Percentiles rank a stretch among this genome's conserved stretches.
These are phyloP conservation scores for Oryza australiensis DNA, from an alignment of 176 grass and related monocot species.

Conservation along the genomic window DNA sequence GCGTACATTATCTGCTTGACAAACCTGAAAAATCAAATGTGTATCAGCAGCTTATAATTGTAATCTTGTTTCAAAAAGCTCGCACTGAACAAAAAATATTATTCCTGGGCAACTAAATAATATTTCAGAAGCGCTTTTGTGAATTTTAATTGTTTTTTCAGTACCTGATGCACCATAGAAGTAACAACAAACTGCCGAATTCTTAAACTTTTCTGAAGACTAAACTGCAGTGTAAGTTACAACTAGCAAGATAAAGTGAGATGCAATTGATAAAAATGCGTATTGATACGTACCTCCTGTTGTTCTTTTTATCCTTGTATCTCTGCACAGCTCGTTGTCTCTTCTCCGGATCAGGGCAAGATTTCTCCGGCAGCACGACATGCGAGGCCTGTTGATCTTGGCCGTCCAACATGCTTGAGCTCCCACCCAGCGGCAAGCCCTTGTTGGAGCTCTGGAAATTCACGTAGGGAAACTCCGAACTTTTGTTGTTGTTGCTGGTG, in stretches of 20 bases:
- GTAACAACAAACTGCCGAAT: too few species aligned
- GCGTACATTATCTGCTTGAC: constrained; percentile 43
- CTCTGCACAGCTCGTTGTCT: constrained; percentile 37
- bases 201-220: background rate
- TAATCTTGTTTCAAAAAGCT: background rate
- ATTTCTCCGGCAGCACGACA: background rate
- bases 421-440: background rate
- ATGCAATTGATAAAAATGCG: background rate
- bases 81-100: background rate
- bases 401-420: background rate
- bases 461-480: background rate
- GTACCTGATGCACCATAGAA: too few species aligned
- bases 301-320: constrained; percentile 47
- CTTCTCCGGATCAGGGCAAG: constrained; percentile 25
- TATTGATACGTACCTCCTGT: constrained; percentile 28
- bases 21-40: constrained; percentile 16
- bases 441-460: background rate
- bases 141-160: background rate
- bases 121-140: background rate
- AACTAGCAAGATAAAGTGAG: background rate
- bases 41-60: background rate
- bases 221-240: background rate
- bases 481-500: background rate
- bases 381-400: constrained; percentile 5
- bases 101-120: background rate